Evolutionary conservation across 2,329 filamentous ascomycete species (phyloP), one percentile per base, ranked within the genome.

Genomic region (Epichloe gansuensis): DNA sequence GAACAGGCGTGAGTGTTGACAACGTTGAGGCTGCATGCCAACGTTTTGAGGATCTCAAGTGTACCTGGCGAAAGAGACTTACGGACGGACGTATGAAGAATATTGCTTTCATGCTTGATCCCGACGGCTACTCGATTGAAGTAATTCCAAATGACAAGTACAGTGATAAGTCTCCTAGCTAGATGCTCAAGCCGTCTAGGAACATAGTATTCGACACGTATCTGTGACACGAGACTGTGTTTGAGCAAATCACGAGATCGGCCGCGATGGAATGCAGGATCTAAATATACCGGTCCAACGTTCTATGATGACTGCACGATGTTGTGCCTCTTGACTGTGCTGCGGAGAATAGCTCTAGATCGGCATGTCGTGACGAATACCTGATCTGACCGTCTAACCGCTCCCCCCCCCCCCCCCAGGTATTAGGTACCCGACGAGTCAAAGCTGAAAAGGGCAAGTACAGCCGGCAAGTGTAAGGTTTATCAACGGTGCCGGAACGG

Each of bases 81-180:
- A 95, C 88, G 2, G 91, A 97, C 57, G 91, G 91, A 2, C 75
- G 80, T 45, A 95, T 96, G 90, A 91, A 87, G 76, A 88, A 93
- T 58, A 84, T 97, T 51, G 93, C 93, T 0, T 97, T 97, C 64
- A 71, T 97, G 46, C 74, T 95, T 47, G 91, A 91, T 60, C 89
- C 90, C 0, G 89, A 95, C 68, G 80, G 78, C 47, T 95, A 94
- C 71, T 94, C 86, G 87, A 77, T 89, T 51, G 82, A 85, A 69
- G 64, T 84, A 61, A 74, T 95, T 49, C 88, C 95, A 72, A 95
- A 95, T 61, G 74, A 71, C 47, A 71, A 78, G 68, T 65, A 69
- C 38, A 54, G 51, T 39, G 53, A 54, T 36, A 54, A 50, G 44
- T 41, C 44, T 36, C 43, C 47, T 13, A 45, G 41, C n/a, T 50